Evolutionary conservation across 2,329 filamentous ascomycete species (phyloP).

Genomic region (Fusarium nygamai): DNA sequence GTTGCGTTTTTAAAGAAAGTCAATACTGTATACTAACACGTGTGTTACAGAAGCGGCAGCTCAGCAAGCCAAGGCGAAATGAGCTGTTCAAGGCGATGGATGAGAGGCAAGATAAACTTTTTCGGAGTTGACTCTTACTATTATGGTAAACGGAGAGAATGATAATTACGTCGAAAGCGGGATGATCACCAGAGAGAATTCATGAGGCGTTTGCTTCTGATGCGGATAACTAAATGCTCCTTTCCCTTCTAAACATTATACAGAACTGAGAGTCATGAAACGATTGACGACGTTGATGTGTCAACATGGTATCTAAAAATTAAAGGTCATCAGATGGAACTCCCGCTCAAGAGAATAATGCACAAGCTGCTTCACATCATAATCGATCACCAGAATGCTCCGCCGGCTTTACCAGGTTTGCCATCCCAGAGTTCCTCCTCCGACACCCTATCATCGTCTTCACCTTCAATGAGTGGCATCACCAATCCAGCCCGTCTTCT

Average conservation of each 20-base stretch:
- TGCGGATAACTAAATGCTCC: constrained; percentile 43
- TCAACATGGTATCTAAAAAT: neutral
- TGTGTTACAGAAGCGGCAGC: constrained; percentile 62
- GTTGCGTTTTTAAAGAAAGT: constrained; percentile 8
- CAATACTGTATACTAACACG: constrained; percentile 3
- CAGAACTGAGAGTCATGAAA: neutral
- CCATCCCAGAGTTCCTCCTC: constrained; percentile 52
- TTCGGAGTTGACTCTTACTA: constrained; percentile 1
- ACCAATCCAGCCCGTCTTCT: constrained; percentile 65
- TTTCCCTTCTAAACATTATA: constrained; percentile 10
- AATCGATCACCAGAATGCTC: constrained; percentile 51
- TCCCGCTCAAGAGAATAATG: neutral
- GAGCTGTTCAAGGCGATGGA: constrained; percentile 29
- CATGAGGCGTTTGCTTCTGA: constrained; percentile 44
- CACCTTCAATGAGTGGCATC: constrained; percentile 53
- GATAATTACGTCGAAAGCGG: constrained; percentile 29
- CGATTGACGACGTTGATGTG: neutral
- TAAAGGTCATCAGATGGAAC: neutral
- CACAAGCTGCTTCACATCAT: neutral
- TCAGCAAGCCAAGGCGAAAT: constrained; percentile 67
- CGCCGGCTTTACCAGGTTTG: constrained; percentile 51
- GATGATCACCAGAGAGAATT: constrained; percentile 29
- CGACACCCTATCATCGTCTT: constrained; percentile 45
- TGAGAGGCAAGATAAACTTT: constrained; percentile 5
- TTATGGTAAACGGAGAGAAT: constrained; percentile 1